A percentile compares a stretch with the other conserved stretches of the same genome.
phyloP scores from a whole-genome alignment of 75 land plant species.

The Cryptomeria japonica region DNA sequence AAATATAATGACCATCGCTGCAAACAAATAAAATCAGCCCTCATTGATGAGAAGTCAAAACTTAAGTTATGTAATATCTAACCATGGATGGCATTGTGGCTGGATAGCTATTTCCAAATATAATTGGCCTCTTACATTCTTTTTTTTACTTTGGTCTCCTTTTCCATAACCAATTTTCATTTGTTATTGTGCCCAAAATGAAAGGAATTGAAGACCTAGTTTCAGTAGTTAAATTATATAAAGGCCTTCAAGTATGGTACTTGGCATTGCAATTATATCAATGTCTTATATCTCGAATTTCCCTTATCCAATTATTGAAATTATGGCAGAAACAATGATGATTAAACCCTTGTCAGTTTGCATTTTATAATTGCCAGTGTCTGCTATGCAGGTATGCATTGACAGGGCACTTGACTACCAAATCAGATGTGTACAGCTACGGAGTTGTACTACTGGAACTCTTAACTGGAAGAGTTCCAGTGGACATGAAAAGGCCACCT shows the following conservation, averaged over 20 bases:
- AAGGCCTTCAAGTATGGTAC: background rate
- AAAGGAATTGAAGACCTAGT: background rate
- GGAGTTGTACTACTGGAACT: conserved; percentile 28
- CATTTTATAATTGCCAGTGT: background rate
- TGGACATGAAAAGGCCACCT: conserved; percentile 24
- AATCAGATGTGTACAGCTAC: conserved; percentile 76
- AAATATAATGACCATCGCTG: too few relatives aligned
- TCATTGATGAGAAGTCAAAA: too few relatives aligned
- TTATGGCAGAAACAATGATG: background rate
- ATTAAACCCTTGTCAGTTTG: background rate
- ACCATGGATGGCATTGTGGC: too few relatives aligned
- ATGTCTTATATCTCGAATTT: background rate
- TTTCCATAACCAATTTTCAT: background rate
- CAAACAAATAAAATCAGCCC: too few relatives aligned
- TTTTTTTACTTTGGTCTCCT: background rate
- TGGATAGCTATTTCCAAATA: too few relatives aligned
- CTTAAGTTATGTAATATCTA: too few relatives aligned
- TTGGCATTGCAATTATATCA: background rate
- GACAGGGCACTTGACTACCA: conserved; percentile 75
- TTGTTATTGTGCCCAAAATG: background rate
- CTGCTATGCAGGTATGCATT: conserved; percentile 22
- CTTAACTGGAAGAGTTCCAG: conserved; percentile 28
- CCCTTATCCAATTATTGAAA: background rate
- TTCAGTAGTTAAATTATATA: background rate
- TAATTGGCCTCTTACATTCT: background rate